Percentiles rank a stretch among this genome's conserved stretches.
These are phyloP conservation scores for Corymbia maculata DNA, from an alignment of 345 rosid genomes.

Conservation along the genomic window DNA sequence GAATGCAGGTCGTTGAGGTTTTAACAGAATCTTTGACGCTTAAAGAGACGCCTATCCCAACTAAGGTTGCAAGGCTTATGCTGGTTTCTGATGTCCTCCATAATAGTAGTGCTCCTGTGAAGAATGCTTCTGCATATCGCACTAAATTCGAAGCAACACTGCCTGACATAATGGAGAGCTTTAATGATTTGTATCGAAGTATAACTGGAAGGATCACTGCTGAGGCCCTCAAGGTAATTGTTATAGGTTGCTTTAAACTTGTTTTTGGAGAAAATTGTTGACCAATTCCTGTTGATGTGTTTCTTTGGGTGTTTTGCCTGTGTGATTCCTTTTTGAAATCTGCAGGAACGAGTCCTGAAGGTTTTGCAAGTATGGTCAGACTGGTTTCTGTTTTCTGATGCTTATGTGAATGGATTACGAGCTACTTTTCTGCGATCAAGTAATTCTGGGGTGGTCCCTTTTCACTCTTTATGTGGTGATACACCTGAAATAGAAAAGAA, in stretches of 20 bases:
- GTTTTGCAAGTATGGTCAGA: slow-evolving; percentile 99
- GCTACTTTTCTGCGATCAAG: slow-evolving; percentile 91
- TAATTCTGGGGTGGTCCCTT: slow-evolving; percentile 72
- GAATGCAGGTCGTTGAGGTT: slow-evolving; percentile 84
- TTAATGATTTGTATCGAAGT: slow-evolving; percentile 89
- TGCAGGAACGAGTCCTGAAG: slow-evolving; percentile 92
- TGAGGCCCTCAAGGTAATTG: slow-evolving; percentile 82
- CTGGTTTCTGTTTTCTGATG: slow-evolving; percentile 99
- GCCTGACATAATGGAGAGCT: slow-evolving; percentile 97
- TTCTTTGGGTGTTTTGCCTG: not conserved
- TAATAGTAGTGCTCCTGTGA: slow-evolving; percentile 96
- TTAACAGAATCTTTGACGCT: slow-evolving; percentile 95
- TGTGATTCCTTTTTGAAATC: not conserved
- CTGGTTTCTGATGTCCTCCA: slow-evolving; percentile 84
- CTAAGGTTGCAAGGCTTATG: slow-evolving; percentile 93
- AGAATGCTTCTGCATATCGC: slow-evolving; percentile 99
- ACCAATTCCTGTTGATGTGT: not conserved
- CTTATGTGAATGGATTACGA: slow-evolving; percentile 88
- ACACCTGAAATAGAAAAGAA: slow-evolving; percentile 82
- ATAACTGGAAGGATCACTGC: slow-evolving; percentile 98
- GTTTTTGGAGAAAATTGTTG: not conserved
- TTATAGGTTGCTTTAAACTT: not conserved
- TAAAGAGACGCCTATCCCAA: slow-evolving; percentile 90
- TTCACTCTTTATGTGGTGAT: slow-evolving; percentile 85
- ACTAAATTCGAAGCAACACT: slow-evolving; percentile 91